Evolutionary conservation across 1,139 yeast species (phyloP).

Genomic region (Kodamaea plutei): DNA sequence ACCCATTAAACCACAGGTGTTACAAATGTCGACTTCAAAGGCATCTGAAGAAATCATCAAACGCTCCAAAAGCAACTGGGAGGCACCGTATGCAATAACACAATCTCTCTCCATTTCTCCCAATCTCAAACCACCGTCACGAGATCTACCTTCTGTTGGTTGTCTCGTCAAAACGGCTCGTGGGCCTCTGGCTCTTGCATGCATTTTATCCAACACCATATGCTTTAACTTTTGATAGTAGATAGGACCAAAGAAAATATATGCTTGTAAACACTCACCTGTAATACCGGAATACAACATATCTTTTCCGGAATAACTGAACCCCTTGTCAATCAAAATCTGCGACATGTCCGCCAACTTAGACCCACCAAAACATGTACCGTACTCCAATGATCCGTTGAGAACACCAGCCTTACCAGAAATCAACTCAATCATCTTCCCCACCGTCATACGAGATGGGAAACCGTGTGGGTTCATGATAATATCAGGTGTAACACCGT

Average conservation of each 20-base stretch:
- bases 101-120: slow-evolving; percentile 99
- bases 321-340: slow-evolving; percentile 86
- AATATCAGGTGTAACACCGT: slow-evolving; percentile 88
- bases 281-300: slow-evolving; percentile 98
- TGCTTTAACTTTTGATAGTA: slow-evolving; percentile 97
- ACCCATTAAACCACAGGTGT: slow-evolving; percentile 96
- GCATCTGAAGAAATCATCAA: slow-evolving; percentile 97
- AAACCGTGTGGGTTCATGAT: slow-evolving; percentile 99
- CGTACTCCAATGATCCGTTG: slow-evolving; percentile 88
- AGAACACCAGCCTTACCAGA: slow-evolving; percentile 98
- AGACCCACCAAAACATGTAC: slow-evolving; percentile 98
- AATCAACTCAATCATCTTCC: slow-evolving; percentile 94
- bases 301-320: slow-evolving; percentile 93
- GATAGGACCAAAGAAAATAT: slow-evolving; percentile 96
- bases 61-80: slow-evolving; percentile 88
- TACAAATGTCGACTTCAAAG: slow-evolving; percentile 93
- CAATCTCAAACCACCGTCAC: slow-evolving; percentile 98
- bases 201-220: slow-evolving; percentile 99
- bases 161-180: slow-evolving; percentile 97
- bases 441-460: slow-evolving; percentile 99
- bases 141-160: slow-evolving; percentile 98
- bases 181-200: slow-evolving; percentile 99
- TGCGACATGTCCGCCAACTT: slow-evolving; percentile 94
- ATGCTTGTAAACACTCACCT: slow-evolving; percentile 96
- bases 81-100: slow-evolving; percentile 99